These are phyloP conservation scores for Mycena capillaripes DNA, from an alignment of 768 basidiomycete species.

Conservation along the genomic window DNA sequence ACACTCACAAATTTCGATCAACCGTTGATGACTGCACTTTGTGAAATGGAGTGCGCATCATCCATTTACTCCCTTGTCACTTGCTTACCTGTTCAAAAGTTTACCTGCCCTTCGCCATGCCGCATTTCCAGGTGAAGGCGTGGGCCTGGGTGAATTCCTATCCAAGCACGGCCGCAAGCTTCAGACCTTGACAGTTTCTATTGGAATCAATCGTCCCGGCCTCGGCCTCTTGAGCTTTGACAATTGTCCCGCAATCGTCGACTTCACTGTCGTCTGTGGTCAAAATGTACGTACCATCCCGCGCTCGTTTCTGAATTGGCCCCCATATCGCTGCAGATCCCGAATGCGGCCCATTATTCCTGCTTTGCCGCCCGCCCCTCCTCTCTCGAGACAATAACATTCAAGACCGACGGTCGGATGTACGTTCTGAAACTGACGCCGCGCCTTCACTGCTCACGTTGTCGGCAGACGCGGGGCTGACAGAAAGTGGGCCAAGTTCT, in stretches of 20 bases:
- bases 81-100: constrained; percentile 1
- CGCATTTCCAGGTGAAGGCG: neutral
- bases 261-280: constrained; percentile 23
- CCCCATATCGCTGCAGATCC: neutral
- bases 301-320: neutral
- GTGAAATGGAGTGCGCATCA: constrained; percentile 23
- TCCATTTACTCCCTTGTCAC: neutral
- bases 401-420: neutral
- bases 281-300: neutral
- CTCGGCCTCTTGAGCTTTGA: too few species aligned
- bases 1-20: neutral
- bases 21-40: neutral
- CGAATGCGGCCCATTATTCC: neutral
- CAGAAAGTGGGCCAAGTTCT: constrained; percentile 24
- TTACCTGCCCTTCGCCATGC: constrained; percentile 9
- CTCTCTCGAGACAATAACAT: constrained; percentile 11
- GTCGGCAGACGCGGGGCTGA: constrained; percentile 12
- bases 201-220: neutral
- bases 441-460: neutral
- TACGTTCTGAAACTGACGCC: neutral
- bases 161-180: constrained; percentile 29
- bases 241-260: constrained; percentile 19
- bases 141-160: neutral
- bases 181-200: neutral
- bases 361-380: neutral